Conservation (phyloP, 805 yeast species). For the Saccharomycopsis oosterbeekiorum region DNA sequence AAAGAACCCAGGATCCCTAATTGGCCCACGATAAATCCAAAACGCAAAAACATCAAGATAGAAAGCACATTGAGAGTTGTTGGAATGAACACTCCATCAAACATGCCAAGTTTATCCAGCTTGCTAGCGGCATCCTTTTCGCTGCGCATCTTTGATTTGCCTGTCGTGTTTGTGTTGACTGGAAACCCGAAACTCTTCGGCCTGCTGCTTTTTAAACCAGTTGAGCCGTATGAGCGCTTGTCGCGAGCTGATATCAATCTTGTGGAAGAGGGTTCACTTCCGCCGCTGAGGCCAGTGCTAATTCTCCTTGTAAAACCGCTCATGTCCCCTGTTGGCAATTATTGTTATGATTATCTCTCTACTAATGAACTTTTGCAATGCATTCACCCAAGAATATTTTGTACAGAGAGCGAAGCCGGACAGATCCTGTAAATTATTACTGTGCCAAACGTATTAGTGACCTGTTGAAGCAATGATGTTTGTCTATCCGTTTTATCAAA, state of each 20-base stretch:
- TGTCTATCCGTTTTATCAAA: too few relatives aligned
- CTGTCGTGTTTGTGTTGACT: too few relatives aligned
- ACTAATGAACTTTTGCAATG: too few relatives aligned
- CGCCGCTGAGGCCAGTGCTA: not conserved
- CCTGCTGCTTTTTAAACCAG: not conserved
- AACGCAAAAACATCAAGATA: slow-evolving; percentile 88
- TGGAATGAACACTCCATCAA: slow-evolving; percentile 87
- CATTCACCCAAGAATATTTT: too few relatives aligned
- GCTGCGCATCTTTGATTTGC: too few relatives aligned
- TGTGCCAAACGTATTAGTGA: too few relatives aligned
- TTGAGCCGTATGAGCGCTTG: not conserved
- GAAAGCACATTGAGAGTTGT: slow-evolving; percentile 88
- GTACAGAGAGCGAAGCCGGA: too few relatives aligned
- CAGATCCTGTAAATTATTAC: too few relatives aligned
- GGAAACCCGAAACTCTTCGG: too few relatives aligned
- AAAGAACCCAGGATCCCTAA: slow-evolving; percentile 81
- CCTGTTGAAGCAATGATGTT: too few relatives aligned
- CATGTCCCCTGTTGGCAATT: not conserved
- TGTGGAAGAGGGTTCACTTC: not conserved
- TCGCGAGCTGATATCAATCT: not conserved
- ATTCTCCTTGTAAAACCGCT: not conserved
- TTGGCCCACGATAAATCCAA: slow-evolving; percentile 93
- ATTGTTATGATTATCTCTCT: too few relatives aligned
- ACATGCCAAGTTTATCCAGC: slow-evolving; percentile 56
- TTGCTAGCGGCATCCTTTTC: not conserved